Evolutionary conservation across 2,329 filamentous ascomycete species (phyloP).

Genomic region (Calcarisporium arbuscula): DNA sequence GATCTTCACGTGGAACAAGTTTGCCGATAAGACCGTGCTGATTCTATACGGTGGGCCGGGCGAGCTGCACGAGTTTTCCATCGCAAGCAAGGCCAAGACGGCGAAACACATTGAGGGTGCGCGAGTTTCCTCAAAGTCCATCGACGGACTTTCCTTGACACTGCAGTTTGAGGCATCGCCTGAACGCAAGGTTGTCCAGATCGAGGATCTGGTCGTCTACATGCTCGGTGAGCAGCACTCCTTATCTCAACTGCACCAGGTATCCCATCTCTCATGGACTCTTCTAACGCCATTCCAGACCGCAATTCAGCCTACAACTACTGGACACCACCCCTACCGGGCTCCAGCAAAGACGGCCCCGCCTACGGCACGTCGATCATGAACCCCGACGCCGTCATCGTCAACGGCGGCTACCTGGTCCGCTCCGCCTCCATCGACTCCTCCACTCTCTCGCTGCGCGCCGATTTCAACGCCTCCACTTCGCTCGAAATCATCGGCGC

Average conservation of each 20-base stretch:
- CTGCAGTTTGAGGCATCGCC: constrained; percentile 26
- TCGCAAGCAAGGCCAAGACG: constrained; percentile 12
- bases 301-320: constrained; percentile 63
- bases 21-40: constrained; percentile 51
- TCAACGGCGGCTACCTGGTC: constrained; percentile 59
- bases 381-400: constrained; percentile 42
- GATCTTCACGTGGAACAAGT: constrained; percentile 63
- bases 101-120: constrained; percentile 19
- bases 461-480: constrained; percentile 67
- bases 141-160: constrained; percentile 14
- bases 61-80: constrained; percentile 57
- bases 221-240: constrained; percentile 21
- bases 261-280: too few relatives aligned
- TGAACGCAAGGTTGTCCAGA: constrained; percentile 22
- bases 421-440: constrained; percentile 52
- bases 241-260: too few relatives aligned
- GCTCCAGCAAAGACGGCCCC: constrained; percentile 13
- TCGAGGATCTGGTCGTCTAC: constrained; percentile 36
- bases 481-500: constrained; percentile 63
- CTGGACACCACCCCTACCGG: constrained; percentile 55
- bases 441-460: constrained; percentile 54
- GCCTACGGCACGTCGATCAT: constrained; percentile 29
- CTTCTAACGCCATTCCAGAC: too few relatives aligned
- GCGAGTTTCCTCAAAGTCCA: constrained; percentile 17
- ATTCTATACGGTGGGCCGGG: constrained; percentile 57